Evolutionary conservation across 768 basidiomycete species (phyloP), one percentile per base, ranked within the genome.

Genomic region (Leccinellum rugosiceps): DNA sequence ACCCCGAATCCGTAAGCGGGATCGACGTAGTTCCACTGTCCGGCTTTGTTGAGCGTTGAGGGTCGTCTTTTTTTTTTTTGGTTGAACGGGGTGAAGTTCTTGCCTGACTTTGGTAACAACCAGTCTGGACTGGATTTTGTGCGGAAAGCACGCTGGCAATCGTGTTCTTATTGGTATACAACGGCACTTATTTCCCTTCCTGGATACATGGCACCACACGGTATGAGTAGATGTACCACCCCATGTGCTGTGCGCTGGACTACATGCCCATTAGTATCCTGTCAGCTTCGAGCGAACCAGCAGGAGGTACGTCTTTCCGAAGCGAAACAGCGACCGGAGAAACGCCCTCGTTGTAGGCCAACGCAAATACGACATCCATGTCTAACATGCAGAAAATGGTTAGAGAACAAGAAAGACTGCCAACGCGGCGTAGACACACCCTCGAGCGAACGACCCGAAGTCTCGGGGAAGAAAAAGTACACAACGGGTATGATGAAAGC

Each of bases 391-490:
- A 38, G 44, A 14, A 31, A 23, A 31, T 3, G 3, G 21, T 65
- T 30, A 62, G 25, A n/a, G 46, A 44, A 26, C 25, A 1, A 15
- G 41, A n/a, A 31, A 6, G 19, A 25, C 17, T 3, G 10, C 9
- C 14, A 8, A 28, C 1, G 0, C 11, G 15, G 2, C 15, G 6
- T 13, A 17, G 6, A 65, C 65, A n/a, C 53, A 75, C 77, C 83
- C 72, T 84, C 83, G 15, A 84, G 68, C 0, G 82, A 84, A 44
- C 82, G 78, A 25, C 82, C 81, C 17, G 83, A 78, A 3, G 83
- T 85, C 71, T 85, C 83, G 58, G 76, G 84, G 72, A 84, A 84
- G 72, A 82, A 85, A 50, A 83, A 64, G 64, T 85, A 86, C 3
- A 85, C 81, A 15, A 78, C 62, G 21, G 83, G 83, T 30, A 84